A percentile compares a stretch with the other conserved stretches of the same genome.
Conservation (phyloP, 257 asterid genomes). For the Eustoma russellianum region DNA sequence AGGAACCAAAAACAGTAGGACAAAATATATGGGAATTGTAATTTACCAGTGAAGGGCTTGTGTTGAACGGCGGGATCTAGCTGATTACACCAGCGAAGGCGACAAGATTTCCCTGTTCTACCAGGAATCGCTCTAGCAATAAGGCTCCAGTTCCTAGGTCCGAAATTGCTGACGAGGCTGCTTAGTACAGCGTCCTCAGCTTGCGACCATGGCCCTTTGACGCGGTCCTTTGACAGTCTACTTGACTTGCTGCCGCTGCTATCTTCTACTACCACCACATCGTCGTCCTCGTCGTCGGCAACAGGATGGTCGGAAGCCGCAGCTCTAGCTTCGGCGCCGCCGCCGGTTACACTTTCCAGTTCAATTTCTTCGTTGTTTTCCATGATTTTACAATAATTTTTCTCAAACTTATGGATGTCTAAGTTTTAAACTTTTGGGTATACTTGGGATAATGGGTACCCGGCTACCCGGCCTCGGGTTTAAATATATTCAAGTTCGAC, state of each 20-base stretch:
- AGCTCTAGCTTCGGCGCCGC: not conserved
- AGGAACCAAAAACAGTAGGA: not conserved
- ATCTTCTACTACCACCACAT: slow-evolving; percentile 21
- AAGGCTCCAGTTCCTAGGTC: slow-evolving; percentile 85
- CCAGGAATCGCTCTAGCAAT: slow-evolving; percentile 87
- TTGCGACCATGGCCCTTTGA: slow-evolving; percentile 92
- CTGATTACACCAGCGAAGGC: slow-evolving; percentile 95
- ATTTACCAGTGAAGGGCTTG: slow-evolving; percentile 73
- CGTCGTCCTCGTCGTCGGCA: slow-evolving; percentile 14
- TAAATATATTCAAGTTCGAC: too few species aligned
- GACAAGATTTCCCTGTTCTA: slow-evolving; percentile 86
- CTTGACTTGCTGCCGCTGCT: slow-evolving; percentile 23
- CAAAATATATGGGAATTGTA: not conserved
- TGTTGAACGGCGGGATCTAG: slow-evolving; percentile 78
- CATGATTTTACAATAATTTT: not conserved
- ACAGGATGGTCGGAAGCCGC: not conserved
- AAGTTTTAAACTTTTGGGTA: not conserved
- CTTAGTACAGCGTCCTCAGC: slow-evolving; percentile 71
- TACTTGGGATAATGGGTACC: slow-evolving; percentile 3
- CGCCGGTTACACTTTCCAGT: not conserved
- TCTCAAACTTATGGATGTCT: not conserved
- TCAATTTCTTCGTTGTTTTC: slow-evolving; percentile 5
- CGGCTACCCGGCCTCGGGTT: not conserved
- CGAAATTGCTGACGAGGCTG: slow-evolving; percentile 53
- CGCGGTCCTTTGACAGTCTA: slow-evolving; percentile 43